Conservation (phyloP, 306 rosid species). For the Gynostemma pentaphyllum region DNA sequence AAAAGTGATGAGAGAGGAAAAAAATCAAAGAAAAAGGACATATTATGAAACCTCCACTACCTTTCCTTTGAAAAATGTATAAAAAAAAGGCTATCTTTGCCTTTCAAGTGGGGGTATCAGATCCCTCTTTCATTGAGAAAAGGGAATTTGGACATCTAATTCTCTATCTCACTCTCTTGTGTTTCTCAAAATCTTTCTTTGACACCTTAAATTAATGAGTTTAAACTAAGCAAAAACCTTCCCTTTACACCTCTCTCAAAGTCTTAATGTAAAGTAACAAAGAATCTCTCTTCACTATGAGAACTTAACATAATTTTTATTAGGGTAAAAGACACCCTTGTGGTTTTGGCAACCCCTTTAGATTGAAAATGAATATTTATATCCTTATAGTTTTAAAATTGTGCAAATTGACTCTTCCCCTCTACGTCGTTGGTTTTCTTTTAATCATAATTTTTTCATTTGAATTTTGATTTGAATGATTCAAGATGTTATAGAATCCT, state of each 20-base stretch:
- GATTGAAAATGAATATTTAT: too few relatives aligned
- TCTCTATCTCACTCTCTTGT: background rate
- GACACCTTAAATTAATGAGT: conserved; percentile 13
- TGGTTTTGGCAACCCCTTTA: too few relatives aligned
- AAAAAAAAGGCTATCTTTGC: conserved; percentile 45
- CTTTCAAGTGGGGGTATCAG: conserved; percentile 25
- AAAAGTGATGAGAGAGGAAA: conserved; percentile 14
- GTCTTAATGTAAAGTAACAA: background rate
- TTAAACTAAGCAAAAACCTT: conserved; percentile 24
- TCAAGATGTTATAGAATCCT: too few relatives aligned
- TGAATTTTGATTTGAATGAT: too few relatives aligned
- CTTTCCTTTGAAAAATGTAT: conserved; percentile 9
- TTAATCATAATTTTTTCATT: too few relatives aligned
- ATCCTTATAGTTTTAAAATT: too few relatives aligned
- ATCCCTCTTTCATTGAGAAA: conserved; percentile 3
- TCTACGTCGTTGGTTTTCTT: too few relatives aligned
- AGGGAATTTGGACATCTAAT: conserved; percentile 34
- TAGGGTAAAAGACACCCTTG: too few relatives aligned
- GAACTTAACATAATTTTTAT: background rate
- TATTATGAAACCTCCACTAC: background rate
- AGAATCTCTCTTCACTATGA: background rate
- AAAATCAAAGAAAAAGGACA: conserved; percentile 36
- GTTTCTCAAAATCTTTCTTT: background rate
- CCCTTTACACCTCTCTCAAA: background rate
- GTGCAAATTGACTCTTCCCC: too few relatives aligned